Conservation (phyloP, 306 rosid genomes). For the Lathyrus oleraceus region DNA sequence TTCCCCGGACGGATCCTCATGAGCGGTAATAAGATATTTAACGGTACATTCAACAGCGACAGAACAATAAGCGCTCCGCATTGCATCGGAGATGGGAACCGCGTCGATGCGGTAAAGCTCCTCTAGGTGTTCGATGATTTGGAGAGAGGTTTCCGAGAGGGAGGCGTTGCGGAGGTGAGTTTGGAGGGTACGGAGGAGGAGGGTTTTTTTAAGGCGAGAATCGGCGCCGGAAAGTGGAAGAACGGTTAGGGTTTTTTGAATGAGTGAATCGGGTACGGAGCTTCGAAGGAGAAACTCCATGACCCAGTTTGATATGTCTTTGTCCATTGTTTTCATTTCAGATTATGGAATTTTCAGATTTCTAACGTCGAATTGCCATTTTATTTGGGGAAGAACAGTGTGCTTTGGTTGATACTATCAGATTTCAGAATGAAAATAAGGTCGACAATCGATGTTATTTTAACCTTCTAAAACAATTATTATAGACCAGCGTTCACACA, state of each 20-base stretch:
- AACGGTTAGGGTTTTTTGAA: constrained; percentile 36
- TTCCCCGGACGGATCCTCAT: constrained; percentile 37
- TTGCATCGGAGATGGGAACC: constrained; percentile 27
- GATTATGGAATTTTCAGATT: no score
- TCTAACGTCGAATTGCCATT: no score
- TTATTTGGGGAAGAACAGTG: no score
- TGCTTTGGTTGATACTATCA: no score
- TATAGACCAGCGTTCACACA: no score
- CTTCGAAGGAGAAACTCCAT: constrained; percentile 61
- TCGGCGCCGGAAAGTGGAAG: constrained; percentile 52
- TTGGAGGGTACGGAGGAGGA: constrained; percentile 63
- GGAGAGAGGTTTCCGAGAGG: constrained; percentile 48
- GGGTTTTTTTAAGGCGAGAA: constrained; percentile 54
- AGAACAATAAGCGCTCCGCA: constrained; percentile 63
- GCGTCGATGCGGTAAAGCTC: constrained; percentile 40
- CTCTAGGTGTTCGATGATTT: constrained; percentile 55
- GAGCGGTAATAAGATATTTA: constrained; percentile 41
- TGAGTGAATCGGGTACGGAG: constrained; percentile 42
- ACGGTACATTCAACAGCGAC: constrained; percentile 77
- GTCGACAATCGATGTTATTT: no score
- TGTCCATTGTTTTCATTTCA: constrained; percentile 33
- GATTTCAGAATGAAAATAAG: no score
- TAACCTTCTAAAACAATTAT: no score
- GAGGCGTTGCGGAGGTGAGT: constrained; percentile 41
- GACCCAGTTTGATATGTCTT: constrained; percentile 58